A percentile compares a stretch with the other conserved stretches of the same genome.
phyloP scores from a whole-genome alignment of 2,329 filamentous ascomycete species.

The Ophiosphaerella korrae region DNA sequence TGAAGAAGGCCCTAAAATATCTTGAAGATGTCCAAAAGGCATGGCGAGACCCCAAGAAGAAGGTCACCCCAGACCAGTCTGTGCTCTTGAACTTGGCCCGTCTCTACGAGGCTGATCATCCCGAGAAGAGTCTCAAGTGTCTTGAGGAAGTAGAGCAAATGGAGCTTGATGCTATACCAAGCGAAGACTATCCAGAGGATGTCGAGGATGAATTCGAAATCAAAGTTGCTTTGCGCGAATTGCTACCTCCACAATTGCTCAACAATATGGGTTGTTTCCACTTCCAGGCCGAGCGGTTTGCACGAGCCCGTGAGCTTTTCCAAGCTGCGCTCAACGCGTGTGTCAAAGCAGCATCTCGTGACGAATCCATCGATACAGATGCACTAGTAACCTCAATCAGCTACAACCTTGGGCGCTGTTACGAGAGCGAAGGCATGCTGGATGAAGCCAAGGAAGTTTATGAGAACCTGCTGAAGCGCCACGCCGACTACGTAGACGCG shows the following conservation, averaged over 20 bases:
- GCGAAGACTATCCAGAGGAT: constrained; percentile 69
- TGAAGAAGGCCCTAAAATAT: constrained; percentile 83
- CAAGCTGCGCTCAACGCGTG: constrained; percentile 90
- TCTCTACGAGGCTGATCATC: constrained; percentile 82
- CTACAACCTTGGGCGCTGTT: constrained; percentile 93
- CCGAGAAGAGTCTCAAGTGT: constrained; percentile 91
- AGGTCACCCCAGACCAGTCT: constrained; percentile 77
- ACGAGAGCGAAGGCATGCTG: constrained; percentile 80
- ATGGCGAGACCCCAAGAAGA: constrained; percentile 94
- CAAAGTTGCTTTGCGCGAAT: constrained; percentile 70
- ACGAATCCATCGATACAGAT: constrained; percentile 80
- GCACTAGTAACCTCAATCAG: constrained; percentile 93
- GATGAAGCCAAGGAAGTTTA: constrained; percentile 90
- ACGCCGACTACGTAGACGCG: constrained; percentile 91
- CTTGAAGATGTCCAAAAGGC: constrained; percentile 82
- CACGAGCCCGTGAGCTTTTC: constrained; percentile 82
- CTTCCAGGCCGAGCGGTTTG: constrained; percentile 83
- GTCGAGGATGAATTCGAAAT: constrained; percentile 52
- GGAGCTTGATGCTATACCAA: constrained; percentile 77
- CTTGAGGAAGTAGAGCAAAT: constrained; percentile 90
- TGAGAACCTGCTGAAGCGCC: constrained; percentile 80
- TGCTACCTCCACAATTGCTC: constrained; percentile 84
- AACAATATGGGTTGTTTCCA: constrained; percentile 99
- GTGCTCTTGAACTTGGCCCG: constrained; percentile 91
- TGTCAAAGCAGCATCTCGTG: constrained; percentile 76